Percentiles rank a stretch among this genome's conserved stretches.
These are phyloP conservation scores for Colletotrichum chlorophyti DNA, from an alignment of 2,329 filamentous ascomycete species.

Conservation along the genomic window DNA sequence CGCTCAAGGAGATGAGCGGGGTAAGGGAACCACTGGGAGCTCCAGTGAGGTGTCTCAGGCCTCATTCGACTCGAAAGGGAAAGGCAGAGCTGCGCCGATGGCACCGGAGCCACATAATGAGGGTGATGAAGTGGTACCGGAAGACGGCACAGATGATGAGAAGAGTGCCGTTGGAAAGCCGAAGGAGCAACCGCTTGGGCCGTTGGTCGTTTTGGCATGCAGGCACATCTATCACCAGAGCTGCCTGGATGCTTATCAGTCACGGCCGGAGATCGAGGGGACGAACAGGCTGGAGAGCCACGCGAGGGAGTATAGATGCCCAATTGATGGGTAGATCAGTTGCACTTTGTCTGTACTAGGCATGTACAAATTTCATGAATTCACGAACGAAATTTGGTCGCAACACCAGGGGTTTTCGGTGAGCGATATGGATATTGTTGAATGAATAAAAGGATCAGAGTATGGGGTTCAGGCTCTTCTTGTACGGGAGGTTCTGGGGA, in stretches of 20 bases:
- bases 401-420: too few relatives aligned
- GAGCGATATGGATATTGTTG: too few relatives aligned
- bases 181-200: slow-evolving; percentile 61
- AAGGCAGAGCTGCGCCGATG: slow-evolving; percentile 64
- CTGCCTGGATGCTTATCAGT: slow-evolving; percentile 72
- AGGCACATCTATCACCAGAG: slow-evolving; percentile 74
- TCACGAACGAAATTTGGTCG: slow-evolving; percentile 14
- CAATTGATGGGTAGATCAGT: slow-evolving; percentile 57
- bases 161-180: slow-evolving; percentile 37
- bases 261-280: slow-evolving; percentile 53
- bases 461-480: too few relatives aligned
- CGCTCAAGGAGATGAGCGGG: slow-evolving; percentile 45
- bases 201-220: slow-evolving; percentile 73
- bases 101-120: slow-evolving; percentile 34
- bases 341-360: slow-evolving; percentile 20
- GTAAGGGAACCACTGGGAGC: slow-evolving; percentile 43
- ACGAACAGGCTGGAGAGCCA: slow-evolving; percentile 46
- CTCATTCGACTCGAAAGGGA: slow-evolving; percentile 53
- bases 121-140: slow-evolving; percentile 45
- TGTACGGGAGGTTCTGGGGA: too few relatives aligned
- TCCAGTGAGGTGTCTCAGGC: slow-evolving; percentile 13
- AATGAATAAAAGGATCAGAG: too few relatives aligned
- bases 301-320: slow-evolving; percentile 60
- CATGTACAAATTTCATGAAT: slow-evolving; percentile 29
- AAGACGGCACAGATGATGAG: slow-evolving; percentile 42